Evolutionary conservation across 1,139 yeast species (phyloP).

Genomic region (Starmera stellimalicola): DNA sequence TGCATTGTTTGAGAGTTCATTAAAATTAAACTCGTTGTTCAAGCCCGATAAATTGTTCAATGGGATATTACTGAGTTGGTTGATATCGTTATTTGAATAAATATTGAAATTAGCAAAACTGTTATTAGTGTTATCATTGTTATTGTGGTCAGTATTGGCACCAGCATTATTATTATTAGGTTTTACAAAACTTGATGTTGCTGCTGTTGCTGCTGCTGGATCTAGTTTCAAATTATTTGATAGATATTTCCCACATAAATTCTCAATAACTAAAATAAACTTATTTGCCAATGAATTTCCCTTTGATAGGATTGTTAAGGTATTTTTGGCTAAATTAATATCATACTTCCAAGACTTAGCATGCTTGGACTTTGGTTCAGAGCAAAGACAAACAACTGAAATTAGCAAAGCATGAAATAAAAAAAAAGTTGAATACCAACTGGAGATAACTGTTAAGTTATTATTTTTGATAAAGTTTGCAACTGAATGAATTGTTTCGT

Average conservation of each 20-base stretch:
- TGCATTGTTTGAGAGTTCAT: conserved; percentile 12
- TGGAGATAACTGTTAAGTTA: conserved; percentile 33
- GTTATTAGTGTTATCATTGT: background rate
- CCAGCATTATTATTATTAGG: too few species aligned
- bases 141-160: background rate
- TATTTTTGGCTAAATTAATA: conserved; percentile 35
- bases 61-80: conserved; percentile 8
- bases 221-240: conserved; percentile 8
- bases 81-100: background rate
- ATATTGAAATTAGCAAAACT: background rate
- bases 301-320: conserved; percentile 29
- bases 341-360: conserved; percentile 37
- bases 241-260: conserved; percentile 24
- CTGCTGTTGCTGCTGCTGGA: conserved; percentile 1
- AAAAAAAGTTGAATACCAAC: conserved; percentile 59
- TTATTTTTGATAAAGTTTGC: conserved; percentile 33
- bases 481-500: conserved; percentile 41
- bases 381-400: conserved; percentile 43
- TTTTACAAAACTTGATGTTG: too few species aligned
- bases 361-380: conserved; percentile 37
- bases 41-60: too few species aligned
- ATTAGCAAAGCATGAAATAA: conserved; percentile 51
- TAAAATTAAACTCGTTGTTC: conserved; percentile 16
- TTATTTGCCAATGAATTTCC: conserved; percentile 41
- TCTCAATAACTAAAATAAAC: conserved; percentile 40